These are phyloP conservation scores for Lepidium didymum DNA, from an alignment of 345 rosid species.

Conservation along the genomic window DNA sequence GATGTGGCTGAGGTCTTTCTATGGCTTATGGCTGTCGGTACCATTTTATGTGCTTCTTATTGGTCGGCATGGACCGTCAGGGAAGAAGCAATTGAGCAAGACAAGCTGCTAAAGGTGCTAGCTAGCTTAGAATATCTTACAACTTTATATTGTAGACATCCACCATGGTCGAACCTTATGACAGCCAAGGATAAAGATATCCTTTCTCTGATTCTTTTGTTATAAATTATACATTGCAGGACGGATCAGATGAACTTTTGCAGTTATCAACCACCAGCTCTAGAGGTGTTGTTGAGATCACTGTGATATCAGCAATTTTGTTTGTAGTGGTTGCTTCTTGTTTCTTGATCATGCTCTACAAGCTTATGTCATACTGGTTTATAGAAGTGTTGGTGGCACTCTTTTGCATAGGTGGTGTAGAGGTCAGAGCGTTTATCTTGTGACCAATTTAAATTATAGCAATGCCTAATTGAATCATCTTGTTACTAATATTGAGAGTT, in stretches of 20 bases:
- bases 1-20: constrained; percentile 97
- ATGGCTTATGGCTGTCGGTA: constrained; percentile 98
- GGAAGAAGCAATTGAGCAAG: constrained; percentile 86
- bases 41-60: constrained; percentile 81
- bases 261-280: constrained; percentile 42
- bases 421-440: constrained; percentile 45
- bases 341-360: constrained; percentile 96
- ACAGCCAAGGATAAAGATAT: constrained; percentile 1
- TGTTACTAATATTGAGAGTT: constrained; percentile 25
- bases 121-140: background rate
- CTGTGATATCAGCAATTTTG: constrained; percentile 59
- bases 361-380: constrained; percentile 93
- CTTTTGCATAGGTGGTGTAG: constrained; percentile 93
- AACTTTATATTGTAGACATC: background rate
- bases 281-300: constrained; percentile 69
- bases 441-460: constrained; percentile 1
- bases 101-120: constrained; percentile 79
- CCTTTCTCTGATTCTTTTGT: background rate
- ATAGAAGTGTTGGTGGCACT: constrained; percentile 84
- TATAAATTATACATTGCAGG: constrained; percentile 41
- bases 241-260: constrained; percentile 54
- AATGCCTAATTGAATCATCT: background rate
- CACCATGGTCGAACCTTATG: background rate
- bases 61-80: constrained; percentile 95
- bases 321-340: constrained; percentile 93